Evolutionary conservation across 768 basidiomycete species (phyloP).

Genomic region (Suillus plorans): DNA sequence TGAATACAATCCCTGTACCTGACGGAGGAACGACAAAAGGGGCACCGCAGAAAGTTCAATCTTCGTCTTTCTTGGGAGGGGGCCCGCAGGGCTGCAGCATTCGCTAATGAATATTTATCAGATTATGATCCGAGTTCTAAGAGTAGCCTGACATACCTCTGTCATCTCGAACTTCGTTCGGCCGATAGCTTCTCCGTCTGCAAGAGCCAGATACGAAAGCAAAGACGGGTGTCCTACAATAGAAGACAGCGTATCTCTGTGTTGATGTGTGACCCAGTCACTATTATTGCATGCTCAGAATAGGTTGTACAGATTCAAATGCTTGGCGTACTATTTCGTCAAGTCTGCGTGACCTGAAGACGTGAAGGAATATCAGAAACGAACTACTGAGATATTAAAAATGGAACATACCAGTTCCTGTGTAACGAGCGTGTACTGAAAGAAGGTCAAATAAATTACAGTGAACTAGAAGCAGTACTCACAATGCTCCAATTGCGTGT

Average conservation of each 20-base stretch:
- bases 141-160: conserved; percentile 55
- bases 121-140: conserved; percentile 22
- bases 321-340: conserved; percentile 80
- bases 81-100: conserved; percentile 96
- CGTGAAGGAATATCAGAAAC: conserved; percentile 14
- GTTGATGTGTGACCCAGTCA: conserved; percentile 97
- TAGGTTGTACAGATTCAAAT: conserved; percentile 8
- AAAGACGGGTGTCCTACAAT: conserved; percentile 91
- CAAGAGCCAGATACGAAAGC: conserved; percentile 84
- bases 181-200: conserved; percentile 92
- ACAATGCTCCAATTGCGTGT: conserved; percentile 95
- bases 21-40: neutral
- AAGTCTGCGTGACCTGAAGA: conserved; percentile 87
- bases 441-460: conserved; percentile 13
- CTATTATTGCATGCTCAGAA: conserved; percentile 47
- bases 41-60: conserved; percentile 32
- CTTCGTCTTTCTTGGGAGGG: conserved; percentile 87
- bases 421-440: conserved; percentile 91
- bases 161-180: conserved; percentile 92
- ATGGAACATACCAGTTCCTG: conserved; percentile 77
- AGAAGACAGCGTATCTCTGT: conserved; percentile 91
- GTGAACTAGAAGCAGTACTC: conserved; percentile 33
- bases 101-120: conserved; percentile 44
- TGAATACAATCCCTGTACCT: neutral
- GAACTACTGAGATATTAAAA: neutral